A percentile compares a stretch with the other conserved stretches of the same genome.
Evolutionary conservation across 305 asterid species (phyloP).

Genomic region (Ajuga reptans): DNA sequence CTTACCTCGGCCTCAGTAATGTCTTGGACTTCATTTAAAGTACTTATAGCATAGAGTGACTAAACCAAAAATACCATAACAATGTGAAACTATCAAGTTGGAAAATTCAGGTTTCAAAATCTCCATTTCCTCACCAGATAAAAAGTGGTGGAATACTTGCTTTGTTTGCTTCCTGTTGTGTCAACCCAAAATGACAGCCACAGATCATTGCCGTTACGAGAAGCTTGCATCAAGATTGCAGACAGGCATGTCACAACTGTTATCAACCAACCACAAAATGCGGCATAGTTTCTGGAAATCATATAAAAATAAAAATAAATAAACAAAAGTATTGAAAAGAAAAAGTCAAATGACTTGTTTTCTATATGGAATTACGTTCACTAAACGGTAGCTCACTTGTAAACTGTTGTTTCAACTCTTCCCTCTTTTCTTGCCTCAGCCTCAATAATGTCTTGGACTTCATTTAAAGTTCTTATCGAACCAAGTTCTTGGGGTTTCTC

Average conservation of each 20-base stretch:
- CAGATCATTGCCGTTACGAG: conserved; percentile 93
- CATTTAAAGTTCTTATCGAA: conserved; percentile 30
- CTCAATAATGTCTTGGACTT: conserved; percentile 43
- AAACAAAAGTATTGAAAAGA: neutral
- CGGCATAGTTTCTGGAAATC: conserved; percentile 71
- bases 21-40: too few relatives aligned
- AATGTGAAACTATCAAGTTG: neutral
- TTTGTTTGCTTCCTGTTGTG: conserved; percentile 44
- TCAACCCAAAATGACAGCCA: conserved; percentile 99
- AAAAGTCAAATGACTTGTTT: neutral
- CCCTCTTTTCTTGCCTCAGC: conserved; percentile 80
- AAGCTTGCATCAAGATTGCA: conserved; percentile 90
- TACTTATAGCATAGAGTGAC: neutral
- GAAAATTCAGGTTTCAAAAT: neutral
- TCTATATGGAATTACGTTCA: neutral
- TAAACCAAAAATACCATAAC: neutral
- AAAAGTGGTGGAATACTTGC: conserved; percentile 57
- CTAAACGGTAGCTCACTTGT: conserved; percentile 54
- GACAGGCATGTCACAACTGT: conserved; percentile 55
- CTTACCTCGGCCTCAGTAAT: too few relatives aligned
- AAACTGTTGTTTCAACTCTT: conserved; percentile 67
- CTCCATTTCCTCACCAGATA: conserved; percentile 51
- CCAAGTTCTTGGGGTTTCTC: conserved; percentile 38
- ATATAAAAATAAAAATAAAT: too few relatives aligned
- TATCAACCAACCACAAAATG: conserved; percentile 74